Evolutionary conservation across 352 stramenopile species (phyloP).

Genomic region (Globisporangium canariense): DNA sequence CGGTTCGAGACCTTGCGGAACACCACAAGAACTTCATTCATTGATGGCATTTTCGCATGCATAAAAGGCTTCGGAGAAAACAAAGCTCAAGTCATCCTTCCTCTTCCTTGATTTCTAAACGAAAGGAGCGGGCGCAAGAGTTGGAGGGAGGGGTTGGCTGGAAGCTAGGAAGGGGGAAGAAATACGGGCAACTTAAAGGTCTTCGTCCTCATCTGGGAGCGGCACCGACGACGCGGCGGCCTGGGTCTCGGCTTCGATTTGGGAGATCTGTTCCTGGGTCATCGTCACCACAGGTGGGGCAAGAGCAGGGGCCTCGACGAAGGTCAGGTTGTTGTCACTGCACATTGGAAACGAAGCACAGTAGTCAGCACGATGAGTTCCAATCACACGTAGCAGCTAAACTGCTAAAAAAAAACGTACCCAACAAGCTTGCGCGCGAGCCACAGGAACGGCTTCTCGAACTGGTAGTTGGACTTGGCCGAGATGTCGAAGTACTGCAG

Average conservation of each 20-base stretch:
- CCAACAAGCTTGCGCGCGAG: slow-evolving; percentile 98
- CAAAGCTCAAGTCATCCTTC: slow-evolving; percentile 14
- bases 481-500: slow-evolving; percentile 99
- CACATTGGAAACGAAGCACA: slow-evolving; percentile 14
- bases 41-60: slow-evolving; percentile 10
- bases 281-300: slow-evolving; percentile 96
- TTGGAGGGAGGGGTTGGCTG: not conserved
- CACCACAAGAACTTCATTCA: slow-evolving; percentile 25
- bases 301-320: slow-evolving; percentile 97
- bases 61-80: slow-evolving; percentile 11
- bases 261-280: slow-evolving; percentile 90
- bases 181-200: slow-evolving; percentile 85
- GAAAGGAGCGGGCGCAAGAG: slow-evolving; percentile 13
- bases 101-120: slow-evolving; percentile 28
- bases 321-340: slow-evolving; percentile 97
- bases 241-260: slow-evolving; percentile 92
- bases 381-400: not conserved
- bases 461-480: slow-evolving; percentile 99
- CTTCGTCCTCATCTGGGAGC: slow-evolving; percentile 97
- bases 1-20: not conserved
- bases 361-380: not conserved
- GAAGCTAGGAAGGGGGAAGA: slow-evolving; percentile 10
- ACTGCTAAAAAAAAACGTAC: slow-evolving; percentile 36
- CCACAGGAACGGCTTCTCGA: slow-evolving; percentile 99
- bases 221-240: slow-evolving; percentile 89